Conservation (phyloP, 2,329 filamentous ascomycete species). For the Fusarium humuli region DNA sequence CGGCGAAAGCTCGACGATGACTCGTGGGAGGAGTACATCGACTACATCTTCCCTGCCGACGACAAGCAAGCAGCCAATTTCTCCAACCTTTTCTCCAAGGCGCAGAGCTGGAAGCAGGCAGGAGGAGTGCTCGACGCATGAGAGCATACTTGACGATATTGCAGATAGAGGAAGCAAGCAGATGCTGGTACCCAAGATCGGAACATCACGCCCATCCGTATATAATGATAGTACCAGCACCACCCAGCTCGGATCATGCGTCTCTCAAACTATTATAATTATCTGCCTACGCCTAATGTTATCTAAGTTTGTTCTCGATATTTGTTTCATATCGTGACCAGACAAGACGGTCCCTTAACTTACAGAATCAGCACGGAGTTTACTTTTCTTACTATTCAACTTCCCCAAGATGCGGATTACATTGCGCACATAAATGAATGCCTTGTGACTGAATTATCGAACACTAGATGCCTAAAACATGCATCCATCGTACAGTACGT, state of each 20-base stretch:
- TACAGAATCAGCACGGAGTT: background rate
- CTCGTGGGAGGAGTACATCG: slow-evolving; percentile 92
- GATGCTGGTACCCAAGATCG: background rate
- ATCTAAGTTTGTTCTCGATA: background rate
- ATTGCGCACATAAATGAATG: background rate
- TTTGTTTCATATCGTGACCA: background rate
- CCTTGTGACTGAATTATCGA: background rate
- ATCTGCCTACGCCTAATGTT: background rate
- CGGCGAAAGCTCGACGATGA: slow-evolving; percentile 91
- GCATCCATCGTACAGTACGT: background rate
- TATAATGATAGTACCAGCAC: slow-evolving; percentile 18
- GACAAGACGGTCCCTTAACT: background rate
- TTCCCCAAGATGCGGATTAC: background rate
- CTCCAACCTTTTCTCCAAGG: slow-evolving; percentile 85
- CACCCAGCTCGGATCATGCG: background rate
- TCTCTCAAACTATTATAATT: background rate
- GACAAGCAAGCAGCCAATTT: slow-evolving; percentile 87
- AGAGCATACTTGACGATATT: background rate
- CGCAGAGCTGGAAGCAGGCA: slow-evolving; percentile 84
- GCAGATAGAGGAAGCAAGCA: background rate
- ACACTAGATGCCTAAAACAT: background rate
- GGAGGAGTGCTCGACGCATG: slow-evolving; percentile 52
- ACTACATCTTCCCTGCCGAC: slow-evolving; percentile 97
- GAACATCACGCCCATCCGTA: background rate
- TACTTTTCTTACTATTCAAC: background rate